A percentile compares a stretch with the other conserved stretches of the same genome.
These are phyloP conservation scores for Nakazawaea siamensis DNA, from an alignment of 805 yeast genomes.

Conservation along the genomic window DNA sequence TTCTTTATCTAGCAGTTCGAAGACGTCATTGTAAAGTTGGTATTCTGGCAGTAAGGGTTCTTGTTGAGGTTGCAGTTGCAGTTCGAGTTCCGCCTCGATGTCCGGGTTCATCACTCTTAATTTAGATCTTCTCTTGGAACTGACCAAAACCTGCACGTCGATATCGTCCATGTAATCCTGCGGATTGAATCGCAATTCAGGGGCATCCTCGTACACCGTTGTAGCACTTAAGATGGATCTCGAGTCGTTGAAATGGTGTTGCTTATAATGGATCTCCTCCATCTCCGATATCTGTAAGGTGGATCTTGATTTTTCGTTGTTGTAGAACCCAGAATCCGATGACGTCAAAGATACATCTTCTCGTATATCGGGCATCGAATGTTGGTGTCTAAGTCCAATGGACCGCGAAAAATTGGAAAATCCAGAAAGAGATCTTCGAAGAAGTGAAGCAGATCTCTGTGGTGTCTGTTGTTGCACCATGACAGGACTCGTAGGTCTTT, in stretches of 20 bases:
- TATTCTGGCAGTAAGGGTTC: constrained; percentile 1
- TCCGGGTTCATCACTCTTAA: constrained; percentile 61
- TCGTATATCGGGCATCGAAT: background rate
- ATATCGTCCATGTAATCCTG: constrained; percentile 40
- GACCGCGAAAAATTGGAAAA: constrained; percentile 15
- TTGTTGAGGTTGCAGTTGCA: background rate
- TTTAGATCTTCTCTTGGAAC: constrained; percentile 53
- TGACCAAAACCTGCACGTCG: constrained; percentile 68
- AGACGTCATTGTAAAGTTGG: constrained; percentile 4
- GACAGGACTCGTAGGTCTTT: background rate
- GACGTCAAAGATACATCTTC: background rate
- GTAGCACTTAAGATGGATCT: constrained; percentile 7
- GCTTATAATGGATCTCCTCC: background rate
- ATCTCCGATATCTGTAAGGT: constrained; percentile 7
- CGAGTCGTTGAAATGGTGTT: constrained; percentile 2
- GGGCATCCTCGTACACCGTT: constrained; percentile 13
- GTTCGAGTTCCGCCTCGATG: constrained; percentile 4
- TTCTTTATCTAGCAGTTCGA: constrained; percentile 6
- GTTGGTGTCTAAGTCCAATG: background rate
- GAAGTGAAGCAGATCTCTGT: constrained; percentile 10
- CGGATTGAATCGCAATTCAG: too few relatives aligned
- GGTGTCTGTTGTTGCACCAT: constrained; percentile 1
- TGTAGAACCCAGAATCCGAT: background rate
- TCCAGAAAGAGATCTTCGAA: constrained; percentile 21
- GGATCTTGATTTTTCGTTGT: constrained; percentile 8